These are phyloP conservation scores for Lasiodiplodia gonubiensis DNA, from an alignment of 2,329 filamentous ascomycete genomes.

Conservation along the genomic window DNA sequence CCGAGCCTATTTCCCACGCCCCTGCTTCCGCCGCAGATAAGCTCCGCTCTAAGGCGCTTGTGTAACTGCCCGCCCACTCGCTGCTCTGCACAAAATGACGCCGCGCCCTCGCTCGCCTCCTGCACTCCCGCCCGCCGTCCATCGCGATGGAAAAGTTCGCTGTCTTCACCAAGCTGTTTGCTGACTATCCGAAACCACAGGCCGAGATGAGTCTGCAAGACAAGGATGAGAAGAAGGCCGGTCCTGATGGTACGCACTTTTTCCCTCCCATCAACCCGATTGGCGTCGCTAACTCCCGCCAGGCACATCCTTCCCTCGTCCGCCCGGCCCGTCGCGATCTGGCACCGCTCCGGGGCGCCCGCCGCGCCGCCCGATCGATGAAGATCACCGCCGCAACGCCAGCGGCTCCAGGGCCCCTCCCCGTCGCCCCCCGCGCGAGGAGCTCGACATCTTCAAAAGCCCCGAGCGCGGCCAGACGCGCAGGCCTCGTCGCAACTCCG, in stretches of 20 bases:
- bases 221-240: constrained; percentile 56
- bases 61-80: constrained; percentile 18
- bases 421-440: constrained; percentile 34
- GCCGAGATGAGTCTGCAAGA: constrained; percentile 72
- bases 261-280: background rate
- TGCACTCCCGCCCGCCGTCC: constrained; percentile 12
- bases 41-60: constrained; percentile 7
- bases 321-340: constrained; percentile 51
- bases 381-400: constrained; percentile 35
- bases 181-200: constrained; percentile 58
- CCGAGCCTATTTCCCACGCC: constrained; percentile 28
- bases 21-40: constrained; percentile 29
- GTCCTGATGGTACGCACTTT: constrained; percentile 13
- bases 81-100: constrained; percentile 8
- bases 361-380: constrained; percentile 43
- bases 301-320: constrained; percentile 34
- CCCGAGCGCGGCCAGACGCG: constrained; percentile 46
- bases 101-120: constrained; percentile 1
- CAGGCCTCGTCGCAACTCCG: constrained; percentile 75
- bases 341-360: constrained; percentile 48
- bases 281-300: constrained; percentile 33
- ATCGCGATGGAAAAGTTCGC: constrained; percentile 48
- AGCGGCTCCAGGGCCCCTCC: constrained; percentile 17
- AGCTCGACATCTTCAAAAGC: constrained; percentile 51
- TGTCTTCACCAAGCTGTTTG: constrained; percentile 47